Evolutionary conservation across 139 green algal genomes (phyloP), one percentile per base, ranked within the genome.

Genomic region (Haematococcus lacustris): DNA sequence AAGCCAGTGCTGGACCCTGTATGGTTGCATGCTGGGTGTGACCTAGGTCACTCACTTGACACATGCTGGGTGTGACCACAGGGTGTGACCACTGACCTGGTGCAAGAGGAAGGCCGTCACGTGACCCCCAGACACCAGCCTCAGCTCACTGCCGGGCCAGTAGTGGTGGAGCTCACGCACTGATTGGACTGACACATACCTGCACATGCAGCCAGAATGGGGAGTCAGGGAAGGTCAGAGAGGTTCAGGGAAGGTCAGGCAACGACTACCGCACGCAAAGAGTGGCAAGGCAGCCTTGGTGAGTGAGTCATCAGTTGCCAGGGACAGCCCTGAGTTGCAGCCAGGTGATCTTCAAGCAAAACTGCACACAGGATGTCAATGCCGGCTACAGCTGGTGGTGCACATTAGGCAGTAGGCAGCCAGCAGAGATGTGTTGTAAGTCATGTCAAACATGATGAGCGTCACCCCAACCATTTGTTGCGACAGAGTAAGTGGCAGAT

Each of bases 71-170:
- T 53, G 43, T 28, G 17, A 17, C 43, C 43, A 53, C 43, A 28
- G 57, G 5, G 9, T 13, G 40, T 17, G 23, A 21, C 17, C 3
- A 47, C 67, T 2, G 2, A 66, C 38, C 73, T 92, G 86, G 60
- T 95, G 90, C 68, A 91, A 74, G 3, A 95, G 75, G 79, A 93
- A 95, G 32, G 85, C 85, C 33, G 76, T 85, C 2, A 96, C 90
- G 66, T 95, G 90, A 17, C 90, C 90, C 1, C 89, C 89, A 2
- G 67, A 63, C 69, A 94, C 90, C 73, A 86, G 78, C 37, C 88
- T 74, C 72, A 96, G 64, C 76, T 93, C 87, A 51, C 76, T 86
- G 38, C 84, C 86, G 0, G 68, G 21, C 79, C 83, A 88, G 73
- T 90, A 78, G n/a, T 51, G 60, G 38, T 90, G 83, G 67, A 91